These are phyloP conservation scores for Ophiobolus disseminans DNA, from an alignment of 2,329 filamentous ascomycete species.

Conservation along the genomic window DNA sequence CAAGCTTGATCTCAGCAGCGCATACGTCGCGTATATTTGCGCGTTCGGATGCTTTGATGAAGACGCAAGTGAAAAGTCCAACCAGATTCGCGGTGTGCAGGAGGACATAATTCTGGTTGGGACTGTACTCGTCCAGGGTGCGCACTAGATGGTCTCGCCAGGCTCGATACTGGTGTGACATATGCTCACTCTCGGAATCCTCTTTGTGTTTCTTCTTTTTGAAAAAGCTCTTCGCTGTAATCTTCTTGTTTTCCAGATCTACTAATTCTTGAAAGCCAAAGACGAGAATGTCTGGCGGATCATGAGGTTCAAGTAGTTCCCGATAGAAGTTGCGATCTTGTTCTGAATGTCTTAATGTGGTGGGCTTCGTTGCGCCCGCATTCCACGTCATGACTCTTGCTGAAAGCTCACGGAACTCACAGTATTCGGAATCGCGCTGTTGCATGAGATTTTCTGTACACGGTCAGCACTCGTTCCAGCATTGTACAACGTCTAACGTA, in stretches of 20 bases:
- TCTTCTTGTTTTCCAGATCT: conserved; percentile 94
- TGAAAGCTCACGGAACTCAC: conserved; percentile 81
- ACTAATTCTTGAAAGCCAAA: conserved; percentile 99
- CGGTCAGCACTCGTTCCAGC: conserved; percentile 25
- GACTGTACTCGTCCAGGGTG: conserved; percentile 83
- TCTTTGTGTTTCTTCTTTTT: conserved; percentile 82
- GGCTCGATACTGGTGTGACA: conserved; percentile 96
- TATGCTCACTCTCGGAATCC: conserved; percentile 80
- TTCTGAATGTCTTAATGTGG: conserved; percentile 73
- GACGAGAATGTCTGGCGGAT: conserved; percentile 85
- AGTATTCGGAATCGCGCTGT: conserved; percentile 79
- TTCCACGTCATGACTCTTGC: conserved; percentile 94
- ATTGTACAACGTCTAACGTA: conserved; percentile 43
- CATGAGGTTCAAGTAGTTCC: conserved; percentile 76
- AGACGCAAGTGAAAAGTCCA: conserved; percentile 93
- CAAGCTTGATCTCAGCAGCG: conserved; percentile 87
- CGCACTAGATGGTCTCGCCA: conserved; percentile 91
- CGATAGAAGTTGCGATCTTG: conserved; percentile 80
- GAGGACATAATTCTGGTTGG: conserved; percentile 78
- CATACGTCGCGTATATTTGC: conserved; percentile 78
- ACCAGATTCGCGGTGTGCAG: conserved; percentile 90
- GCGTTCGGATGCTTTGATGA: conserved; percentile 82
- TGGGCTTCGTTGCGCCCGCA: conserved; percentile 92
- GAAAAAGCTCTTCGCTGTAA: conserved; percentile 93
- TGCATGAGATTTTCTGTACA: conserved; percentile 80